Evolutionary conservation across 345 rosid species (phyloP), one percentile per base, ranked within the genome.

Genomic region (Gynandropsis gynandra): DNA sequence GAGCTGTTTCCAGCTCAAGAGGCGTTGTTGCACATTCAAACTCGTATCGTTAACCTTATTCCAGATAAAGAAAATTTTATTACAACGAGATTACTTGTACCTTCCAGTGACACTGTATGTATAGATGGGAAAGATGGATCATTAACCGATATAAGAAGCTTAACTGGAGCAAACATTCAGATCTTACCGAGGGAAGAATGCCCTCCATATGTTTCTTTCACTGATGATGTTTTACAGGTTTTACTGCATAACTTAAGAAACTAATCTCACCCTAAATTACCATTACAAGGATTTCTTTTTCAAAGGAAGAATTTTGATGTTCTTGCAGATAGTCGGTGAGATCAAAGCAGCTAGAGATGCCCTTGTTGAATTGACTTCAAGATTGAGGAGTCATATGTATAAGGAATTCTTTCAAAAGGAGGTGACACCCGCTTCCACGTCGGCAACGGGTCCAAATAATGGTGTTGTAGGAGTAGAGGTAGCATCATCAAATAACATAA

Each of bases 1-100:
- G 92, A 75, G 67, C 57, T 93, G 51, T 93, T 88, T 71, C 97
- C 99, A 47, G 97, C 97, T 38, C 99, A 93, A 76, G 99, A 88
- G 76, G 99, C 99, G 47, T 68, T 93, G 61, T 74, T 93, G 70
- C 99, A 93, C 66, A 88, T 93, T 65, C 99, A 93, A 64, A 85
- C 87, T 67, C 81, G 67, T 29, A 93, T 93, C 29, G 69, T 74
- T 12, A 95, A 93, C 72, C 87, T 83, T 50, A 42, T 66, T 47
- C 74, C 85, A 7, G 95, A 85, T 67, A 76, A 80, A 69, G 99
- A 83, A 16, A 77, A 77, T 63, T 50, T 77, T 10, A 56, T 83
- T 58, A 85, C 79, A 40, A 93, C 99, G 20, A 80, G 85, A 54
- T 48, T 93, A 50, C 76, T 93, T 51, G 71, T 93, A 64, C 62